Evolutionary conservation across 306 rosid species (phyloP), one percentile per base, ranked within the genome.

Genomic region (Oemleria cerasiformis): DNA sequence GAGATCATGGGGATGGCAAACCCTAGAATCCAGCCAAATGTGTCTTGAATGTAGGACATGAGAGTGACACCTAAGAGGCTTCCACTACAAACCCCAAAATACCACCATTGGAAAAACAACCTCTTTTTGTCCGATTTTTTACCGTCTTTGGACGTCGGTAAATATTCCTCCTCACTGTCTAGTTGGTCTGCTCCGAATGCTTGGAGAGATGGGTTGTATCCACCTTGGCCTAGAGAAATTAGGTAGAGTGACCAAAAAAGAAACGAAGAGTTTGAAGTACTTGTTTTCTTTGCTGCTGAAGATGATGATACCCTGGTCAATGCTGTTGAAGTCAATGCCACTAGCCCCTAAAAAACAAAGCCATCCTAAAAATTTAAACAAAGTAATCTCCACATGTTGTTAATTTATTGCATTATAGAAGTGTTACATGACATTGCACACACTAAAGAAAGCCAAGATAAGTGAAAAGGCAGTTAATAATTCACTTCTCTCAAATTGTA

Each of bases 41-140:
- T 91, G 30, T 94, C 99, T 79, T 94, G 99, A 55, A 94, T 86
- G 77, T 94, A 94, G 50, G 97, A 94, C 99, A 89, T 91, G 53
- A 91, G 68, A 4, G 96, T 89, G 56, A 94, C 91, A 7, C 99
- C 97, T 81, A 89, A 63, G 19, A 94, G 79, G 78, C 95, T 86
- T 65, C 99, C 99, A 71, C 80, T 79, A 49, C 99, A 94, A 21
- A 94, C 77, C 4, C 96, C 99, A 69, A 94, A 87, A 75, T 94
- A 94, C 99, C 97, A 91, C 85, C 92, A 89, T 12, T 86, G 91
- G 63, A 91, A 94, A 80, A 91, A 94, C 20, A 69, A 7, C 0
- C 90, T 84, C 70, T 87, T 94, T 41, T 50, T 84, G 8, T 80
- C 84, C 11, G 81, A 58, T 36, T 83, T 81, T 7, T 71, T 65